Evolutionary conservation across 169 alveolate species (phyloP).

Genomic region (Perkinsus marinus): DNA sequence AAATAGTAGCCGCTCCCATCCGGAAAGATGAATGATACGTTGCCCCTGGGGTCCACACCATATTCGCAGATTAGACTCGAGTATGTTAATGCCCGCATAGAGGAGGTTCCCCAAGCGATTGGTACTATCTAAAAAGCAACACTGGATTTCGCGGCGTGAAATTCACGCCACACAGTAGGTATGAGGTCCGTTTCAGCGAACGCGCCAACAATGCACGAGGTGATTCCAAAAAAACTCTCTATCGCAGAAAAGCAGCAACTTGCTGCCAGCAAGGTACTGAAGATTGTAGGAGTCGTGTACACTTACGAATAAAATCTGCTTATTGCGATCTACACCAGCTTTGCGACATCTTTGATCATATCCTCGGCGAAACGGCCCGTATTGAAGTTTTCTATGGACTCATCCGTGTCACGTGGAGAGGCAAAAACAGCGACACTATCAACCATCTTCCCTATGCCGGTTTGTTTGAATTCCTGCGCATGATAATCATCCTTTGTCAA

Average conservation of each 20-base stretch:
- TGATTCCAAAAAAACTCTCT: too few species aligned
- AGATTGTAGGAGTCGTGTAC: too few species aligned
- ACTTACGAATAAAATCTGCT: not conserved
- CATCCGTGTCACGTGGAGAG: not conserved
- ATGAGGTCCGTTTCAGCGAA: too few species aligned
- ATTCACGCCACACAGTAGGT: too few species aligned
- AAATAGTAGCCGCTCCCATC: not conserved
- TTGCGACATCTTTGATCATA: not conserved
- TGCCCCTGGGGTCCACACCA: not conserved
- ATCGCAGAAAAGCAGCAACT: not conserved
- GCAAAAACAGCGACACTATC: not conserved
- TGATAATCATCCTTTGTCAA: too few species aligned
- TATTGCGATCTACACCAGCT: not conserved
- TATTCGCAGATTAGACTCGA: not conserved
- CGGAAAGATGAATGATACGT: not conserved
- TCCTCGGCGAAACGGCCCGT: not conserved
- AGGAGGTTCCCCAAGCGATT: too few species aligned
- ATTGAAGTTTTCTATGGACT: not conserved
- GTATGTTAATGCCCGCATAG: not conserved
- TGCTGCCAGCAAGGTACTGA: not conserved
- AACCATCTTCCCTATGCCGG: not conserved
- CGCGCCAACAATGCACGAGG: too few species aligned
- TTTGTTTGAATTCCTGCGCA: too few species aligned
- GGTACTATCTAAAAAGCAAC: too few species aligned
- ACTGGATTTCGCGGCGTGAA: too few species aligned